phyloP scores from a whole-genome alignment of 768 basidiomycete genomes.

The Boletus subcaerulescens region DNA sequence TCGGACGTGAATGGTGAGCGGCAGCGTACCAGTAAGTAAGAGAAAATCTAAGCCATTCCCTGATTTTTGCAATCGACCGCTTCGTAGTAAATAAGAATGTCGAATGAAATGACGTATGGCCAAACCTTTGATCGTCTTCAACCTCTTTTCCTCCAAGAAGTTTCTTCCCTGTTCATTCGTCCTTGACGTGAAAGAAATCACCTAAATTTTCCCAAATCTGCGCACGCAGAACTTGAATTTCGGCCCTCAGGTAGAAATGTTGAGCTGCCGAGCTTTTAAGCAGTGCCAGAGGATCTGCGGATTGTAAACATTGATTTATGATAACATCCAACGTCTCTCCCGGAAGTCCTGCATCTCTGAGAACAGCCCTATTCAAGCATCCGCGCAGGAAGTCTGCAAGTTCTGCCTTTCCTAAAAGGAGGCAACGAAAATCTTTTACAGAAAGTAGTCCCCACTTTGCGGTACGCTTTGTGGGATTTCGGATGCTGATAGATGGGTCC shows the following conservation, averaged over 20 bases:
- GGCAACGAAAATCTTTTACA: constrained; percentile 14
- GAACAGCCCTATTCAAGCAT: too few species aligned
- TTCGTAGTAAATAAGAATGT: not conserved
- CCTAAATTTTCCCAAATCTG: constrained; percentile 2
- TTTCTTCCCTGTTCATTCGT: too few species aligned
- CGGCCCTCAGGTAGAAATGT: not conserved
- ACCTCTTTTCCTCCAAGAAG: too few species aligned
- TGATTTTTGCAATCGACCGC: too few species aligned
- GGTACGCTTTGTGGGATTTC: constrained; percentile 6
- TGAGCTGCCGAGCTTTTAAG: not conserved
- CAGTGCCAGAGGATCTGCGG: constrained; percentile 4
- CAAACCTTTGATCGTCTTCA: too few species aligned
- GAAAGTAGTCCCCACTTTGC: constrained; percentile 16
- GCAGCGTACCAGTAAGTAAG: not conserved
- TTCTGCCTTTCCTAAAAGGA: constrained; percentile 15
- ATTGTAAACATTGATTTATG: not conserved
- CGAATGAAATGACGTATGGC: too few species aligned
- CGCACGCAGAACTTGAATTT: not conserved
- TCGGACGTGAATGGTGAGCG: too few species aligned
- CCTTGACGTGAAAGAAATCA: not conserved
- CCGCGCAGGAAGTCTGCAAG: not conserved
- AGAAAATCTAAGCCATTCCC: not conserved
- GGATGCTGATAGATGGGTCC: not conserved
- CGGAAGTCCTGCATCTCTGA: too few species aligned
- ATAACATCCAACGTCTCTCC: too few species aligned